A percentile compares a stretch with the other conserved stretches of the same genome.
Evolutionary conservation across 108 stramenopile genomes (phyloP).

Genomic region (Nitzschia inconspicua): DNA sequence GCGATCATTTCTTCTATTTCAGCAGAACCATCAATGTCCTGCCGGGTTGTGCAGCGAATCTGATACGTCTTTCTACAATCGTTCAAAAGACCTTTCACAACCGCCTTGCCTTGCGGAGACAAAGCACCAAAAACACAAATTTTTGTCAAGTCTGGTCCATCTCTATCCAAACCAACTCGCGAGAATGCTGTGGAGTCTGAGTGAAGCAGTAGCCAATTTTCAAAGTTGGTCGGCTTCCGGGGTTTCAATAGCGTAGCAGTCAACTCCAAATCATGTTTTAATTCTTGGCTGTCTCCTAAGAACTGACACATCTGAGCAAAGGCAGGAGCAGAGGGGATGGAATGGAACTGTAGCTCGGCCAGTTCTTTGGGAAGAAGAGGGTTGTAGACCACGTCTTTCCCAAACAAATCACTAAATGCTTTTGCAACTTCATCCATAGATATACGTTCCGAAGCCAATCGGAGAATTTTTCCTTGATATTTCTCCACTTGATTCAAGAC

Average conservation of each 20-base stretch:
- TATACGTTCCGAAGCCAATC: conserved; percentile 35
- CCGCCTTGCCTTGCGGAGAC: conserved; percentile 41
- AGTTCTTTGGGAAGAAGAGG: conserved; percentile 51
- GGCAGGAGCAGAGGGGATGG: conserved; percentile 32
- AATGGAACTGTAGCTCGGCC: conserved; percentile 33
- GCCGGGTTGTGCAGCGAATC: conserved; percentile 36
- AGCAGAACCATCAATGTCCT: conserved; percentile 6
- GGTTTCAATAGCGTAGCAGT: conserved; percentile 23
- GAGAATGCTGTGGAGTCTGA: conserved; percentile 47
- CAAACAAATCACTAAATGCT: conserved; percentile 51
- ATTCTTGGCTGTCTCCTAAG: conserved; percentile 20
- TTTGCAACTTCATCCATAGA: conserved; percentile 53
- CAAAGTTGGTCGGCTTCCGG: conserved; percentile 36
- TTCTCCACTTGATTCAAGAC: conserved; percentile 20
- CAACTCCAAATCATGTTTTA: conserved; percentile 33
- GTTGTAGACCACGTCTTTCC: conserved; percentile 67
- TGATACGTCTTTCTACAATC: conserved; percentile 45
- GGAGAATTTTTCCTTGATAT: conserved; percentile 38
- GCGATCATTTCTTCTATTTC: conserved; percentile 18
- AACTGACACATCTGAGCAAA: conserved; percentile 69
- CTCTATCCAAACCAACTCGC: conserved; percentile 40
- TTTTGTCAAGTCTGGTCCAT: conserved; percentile 41
- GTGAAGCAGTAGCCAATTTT: conserved; percentile 56
- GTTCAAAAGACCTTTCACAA: conserved; percentile 49
- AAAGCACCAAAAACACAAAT: conserved; percentile 60